phyloP scores from a whole-genome alignment of 2,329 filamentous ascomycete genomes.

The Calonectria pteridis region DNA sequence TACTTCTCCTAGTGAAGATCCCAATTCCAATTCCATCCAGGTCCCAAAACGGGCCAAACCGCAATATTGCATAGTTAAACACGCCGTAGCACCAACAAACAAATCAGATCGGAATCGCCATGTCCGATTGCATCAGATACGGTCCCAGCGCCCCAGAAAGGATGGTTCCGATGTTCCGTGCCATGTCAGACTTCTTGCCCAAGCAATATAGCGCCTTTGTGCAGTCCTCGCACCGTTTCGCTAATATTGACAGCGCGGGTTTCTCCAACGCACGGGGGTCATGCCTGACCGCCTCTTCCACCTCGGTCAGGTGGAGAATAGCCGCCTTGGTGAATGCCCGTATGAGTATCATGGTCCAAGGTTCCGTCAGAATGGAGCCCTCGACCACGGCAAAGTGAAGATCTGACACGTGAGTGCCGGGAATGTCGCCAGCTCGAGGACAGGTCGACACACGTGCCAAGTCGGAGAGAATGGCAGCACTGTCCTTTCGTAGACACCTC shows the following conservation, averaged over 20 bases:
- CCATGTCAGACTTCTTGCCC: slow-evolving; percentile 67
- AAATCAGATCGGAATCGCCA: slow-evolving; percentile 35
- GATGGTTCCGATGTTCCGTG: slow-evolving; percentile 44
- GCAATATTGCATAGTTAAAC: background rate
- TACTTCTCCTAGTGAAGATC: background rate
- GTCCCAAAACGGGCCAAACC: background rate
- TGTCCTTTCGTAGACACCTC: slow-evolving; percentile 55
- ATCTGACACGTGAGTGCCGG: slow-evolving; percentile 46
- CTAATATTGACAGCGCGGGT: slow-evolving; percentile 40
- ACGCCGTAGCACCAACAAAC: slow-evolving; percentile 23
- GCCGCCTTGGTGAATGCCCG: slow-evolving; percentile 64
- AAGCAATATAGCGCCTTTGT: slow-evolving; percentile 66
- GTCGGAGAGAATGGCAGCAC: slow-evolving; percentile 60
- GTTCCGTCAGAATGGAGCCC: slow-evolving; percentile 69
- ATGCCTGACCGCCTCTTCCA: slow-evolving; percentile 43
- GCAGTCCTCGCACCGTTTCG: slow-evolving; percentile 60
- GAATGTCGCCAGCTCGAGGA: slow-evolving; percentile 42
- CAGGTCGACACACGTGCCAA: slow-evolving; percentile 61
- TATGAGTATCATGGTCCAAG: slow-evolving; percentile 69
- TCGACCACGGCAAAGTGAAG: slow-evolving; percentile 67
- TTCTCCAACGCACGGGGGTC: slow-evolving; percentile 41
- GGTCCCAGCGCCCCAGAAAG: slow-evolving; percentile 41
- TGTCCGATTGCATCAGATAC: slow-evolving; percentile 39
- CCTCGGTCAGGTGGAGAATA: slow-evolving; percentile 52
- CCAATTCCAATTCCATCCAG: slow-evolving; percentile 15